Conservation (phyloP, 805 yeast species). For the Pichia nanzhaoensis region DNA sequence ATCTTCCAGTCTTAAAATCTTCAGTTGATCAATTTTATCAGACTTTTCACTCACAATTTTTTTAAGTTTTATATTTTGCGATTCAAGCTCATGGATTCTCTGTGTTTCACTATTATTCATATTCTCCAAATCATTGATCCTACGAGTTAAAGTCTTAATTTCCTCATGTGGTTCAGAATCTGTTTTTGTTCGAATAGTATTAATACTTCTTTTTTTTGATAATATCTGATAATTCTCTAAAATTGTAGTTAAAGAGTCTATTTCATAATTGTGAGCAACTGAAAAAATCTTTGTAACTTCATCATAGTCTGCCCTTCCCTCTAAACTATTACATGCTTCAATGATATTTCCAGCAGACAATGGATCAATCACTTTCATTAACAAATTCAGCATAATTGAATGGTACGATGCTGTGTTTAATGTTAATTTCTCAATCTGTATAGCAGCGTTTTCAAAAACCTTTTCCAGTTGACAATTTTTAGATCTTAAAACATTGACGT, state of each 20-base stretch:
- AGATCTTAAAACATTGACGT: background rate
- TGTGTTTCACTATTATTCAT: constrained; percentile 4
- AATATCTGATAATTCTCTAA: constrained; percentile 3
- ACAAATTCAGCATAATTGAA: background rate
- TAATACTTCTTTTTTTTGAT: background rate
- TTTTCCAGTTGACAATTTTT: background rate
- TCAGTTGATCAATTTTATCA: constrained; percentile 17
- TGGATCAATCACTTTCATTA: constrained; percentile 6
- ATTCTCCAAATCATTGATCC: constrained; percentile 5
- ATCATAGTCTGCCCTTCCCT: background rate
- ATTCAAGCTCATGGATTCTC: constrained; percentile 5
- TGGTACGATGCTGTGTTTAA: constrained; percentile 2
- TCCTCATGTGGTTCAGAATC: constrained; percentile 3
- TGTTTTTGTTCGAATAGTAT: background rate
- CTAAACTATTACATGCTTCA: background rate
- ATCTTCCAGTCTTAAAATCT: constrained; percentile 47
- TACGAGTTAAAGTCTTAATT: constrained; percentile 1
- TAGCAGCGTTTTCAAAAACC: background rate
- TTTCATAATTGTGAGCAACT: constrained; percentile 9
- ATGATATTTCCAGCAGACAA: background rate
- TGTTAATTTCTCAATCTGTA: background rate
- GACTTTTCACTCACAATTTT: background rate
- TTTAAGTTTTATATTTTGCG: background rate
- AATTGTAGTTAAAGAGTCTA: constrained; percentile 6
- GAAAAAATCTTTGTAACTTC: constrained; percentile 4